Evolutionary conservation across 805 yeast species (phyloP).

Genomic region (Metschnikowia dekortorum): DNA sequence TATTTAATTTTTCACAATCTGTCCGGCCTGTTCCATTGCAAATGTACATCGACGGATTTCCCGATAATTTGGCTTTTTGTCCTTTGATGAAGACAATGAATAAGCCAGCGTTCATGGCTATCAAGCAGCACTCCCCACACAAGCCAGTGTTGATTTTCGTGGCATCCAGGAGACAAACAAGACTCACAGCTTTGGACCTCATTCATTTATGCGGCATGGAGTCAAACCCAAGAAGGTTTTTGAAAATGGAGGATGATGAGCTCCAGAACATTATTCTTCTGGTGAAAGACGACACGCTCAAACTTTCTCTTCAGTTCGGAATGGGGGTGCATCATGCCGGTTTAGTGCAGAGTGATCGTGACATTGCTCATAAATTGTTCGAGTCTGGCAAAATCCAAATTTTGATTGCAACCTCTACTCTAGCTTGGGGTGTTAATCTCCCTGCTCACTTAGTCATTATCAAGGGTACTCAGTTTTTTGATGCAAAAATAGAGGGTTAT

Average conservation of each 20-base stretch:
- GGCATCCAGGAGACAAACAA: constrained; percentile 77
- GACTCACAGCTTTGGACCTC: constrained; percentile 73
- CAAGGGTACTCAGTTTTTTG: constrained; percentile 69
- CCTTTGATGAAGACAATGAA: constrained; percentile 86
- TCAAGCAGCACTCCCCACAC: constrained; percentile 81
- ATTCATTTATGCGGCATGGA: constrained; percentile 78
- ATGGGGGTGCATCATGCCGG: constrained; percentile 85
- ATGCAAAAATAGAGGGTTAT: constrained; percentile 36
- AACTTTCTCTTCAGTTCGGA: constrained; percentile 64
- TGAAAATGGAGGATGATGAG: constrained; percentile 63
- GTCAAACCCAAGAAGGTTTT: constrained; percentile 67
- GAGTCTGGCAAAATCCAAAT: constrained; percentile 70
- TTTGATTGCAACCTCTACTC: constrained; percentile 70
- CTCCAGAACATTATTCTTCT: constrained; percentile 43
- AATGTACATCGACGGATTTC: constrained; percentile 85
- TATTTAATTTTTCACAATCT: constrained; percentile 76
- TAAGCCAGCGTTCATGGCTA: constrained; percentile 89
- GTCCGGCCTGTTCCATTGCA: constrained; percentile 83
- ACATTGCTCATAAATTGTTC: constrained; percentile 64
- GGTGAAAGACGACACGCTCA: constrained; percentile 81
- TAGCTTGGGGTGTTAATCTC: constrained; percentile 86
- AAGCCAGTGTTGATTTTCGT: constrained; percentile 85
- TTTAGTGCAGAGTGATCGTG: constrained; percentile 66
- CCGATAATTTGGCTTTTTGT: constrained; percentile 74
- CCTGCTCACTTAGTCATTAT: constrained; percentile 44